Base-by-base conservation (phyloP, 2,329 filamentous ascomycete species). In the Talaromyces atroroseus region DNA sequence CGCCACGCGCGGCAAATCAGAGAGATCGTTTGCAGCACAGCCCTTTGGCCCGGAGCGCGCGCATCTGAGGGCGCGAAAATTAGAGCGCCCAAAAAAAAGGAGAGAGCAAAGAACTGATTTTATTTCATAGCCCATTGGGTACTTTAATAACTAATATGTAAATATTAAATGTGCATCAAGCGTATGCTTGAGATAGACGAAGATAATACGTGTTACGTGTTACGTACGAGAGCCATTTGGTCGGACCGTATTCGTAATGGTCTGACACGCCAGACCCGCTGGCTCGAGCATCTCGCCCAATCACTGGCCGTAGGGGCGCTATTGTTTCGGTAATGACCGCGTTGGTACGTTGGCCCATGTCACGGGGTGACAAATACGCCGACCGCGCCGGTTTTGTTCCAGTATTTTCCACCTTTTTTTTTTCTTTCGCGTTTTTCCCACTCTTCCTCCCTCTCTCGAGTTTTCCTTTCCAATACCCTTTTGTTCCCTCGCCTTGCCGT, bases 351-450 rank as follows among this genome's bases (percentile, higher is more conserved):
- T 10, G 49, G 12, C n/a, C 50, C 40, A 52, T 52, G 50, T 57
- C 55, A 57, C 55, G 55, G 55, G 55, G 32, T 52, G 24, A 52
- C 55, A 52, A 57, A 57, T 57, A 57, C 54, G 42, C 44, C 40
- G 40, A 51, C 54, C 48, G 49, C 54, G 54, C 49, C 54, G 36
- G 56, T 52, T 57, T 54, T 54, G 40, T 57, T 57, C 56, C 56
- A 53, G 49, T 57, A 53, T 53, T 52, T 57, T 54, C 52, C 52
- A 47, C 34, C 38, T 57, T 51, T 51, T 57, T 57, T 47, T 50
- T 57, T 56, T 56, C 46, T 49, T 50, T 58, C 56, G 46, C 51
- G 45, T 54, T 44, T 57, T 49, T 42, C n/a, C n/a, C 26, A 29
- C 26, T 29, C 26, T 49, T 42, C 14, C 34, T 20, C 49, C 24